Conservation (phyloP, 2,329 filamentous ascomycete species). For the Neofusicoccum sp. region DNA sequence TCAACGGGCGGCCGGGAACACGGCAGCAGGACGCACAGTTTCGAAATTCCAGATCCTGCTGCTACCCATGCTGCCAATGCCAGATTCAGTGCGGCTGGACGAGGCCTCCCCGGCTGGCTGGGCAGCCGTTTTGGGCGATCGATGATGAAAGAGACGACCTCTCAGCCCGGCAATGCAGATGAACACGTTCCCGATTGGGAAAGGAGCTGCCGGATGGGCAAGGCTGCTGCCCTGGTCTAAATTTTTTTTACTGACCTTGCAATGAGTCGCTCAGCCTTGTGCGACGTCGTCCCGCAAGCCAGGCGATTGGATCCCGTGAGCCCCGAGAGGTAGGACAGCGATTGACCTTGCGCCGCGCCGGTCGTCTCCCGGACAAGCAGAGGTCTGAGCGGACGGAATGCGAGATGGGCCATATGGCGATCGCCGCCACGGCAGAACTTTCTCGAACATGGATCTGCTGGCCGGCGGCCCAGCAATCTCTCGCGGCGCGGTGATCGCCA, state of each 20-base stretch:
- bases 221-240: background rate
- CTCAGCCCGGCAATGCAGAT: background rate
- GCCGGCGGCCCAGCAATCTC: background rate
- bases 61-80: conserved; percentile 11
- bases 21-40: conserved; percentile 5
- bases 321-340: conserved; percentile 17
- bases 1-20: conserved; percentile 10
- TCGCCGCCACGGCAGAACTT: conserved; percentile 10
- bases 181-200: background rate
- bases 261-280: conserved; percentile 18
- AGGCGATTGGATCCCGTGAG: conserved; percentile 19
- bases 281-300: conserved; percentile 17
- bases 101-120: background rate
- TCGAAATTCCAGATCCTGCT: conserved; percentile 19
- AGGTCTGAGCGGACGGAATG: conserved; percentile 17
- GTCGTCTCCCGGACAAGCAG: conserved; percentile 14
- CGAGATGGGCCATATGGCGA: conserved; percentile 16
- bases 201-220: conserved; percentile 10
- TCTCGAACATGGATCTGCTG: conserved; percentile 4
- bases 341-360: conserved; percentile 13
- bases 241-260: conserved; percentile 3
- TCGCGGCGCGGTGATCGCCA: background rate
- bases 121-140: conserved; percentile 3
- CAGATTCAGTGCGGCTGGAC: conserved; percentile 8
- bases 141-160: conserved; percentile 2